Evolutionary conservation across 1,284 basidiomycete species (phyloP).

Genomic region (Lentinula novae-zelandiae): DNA sequence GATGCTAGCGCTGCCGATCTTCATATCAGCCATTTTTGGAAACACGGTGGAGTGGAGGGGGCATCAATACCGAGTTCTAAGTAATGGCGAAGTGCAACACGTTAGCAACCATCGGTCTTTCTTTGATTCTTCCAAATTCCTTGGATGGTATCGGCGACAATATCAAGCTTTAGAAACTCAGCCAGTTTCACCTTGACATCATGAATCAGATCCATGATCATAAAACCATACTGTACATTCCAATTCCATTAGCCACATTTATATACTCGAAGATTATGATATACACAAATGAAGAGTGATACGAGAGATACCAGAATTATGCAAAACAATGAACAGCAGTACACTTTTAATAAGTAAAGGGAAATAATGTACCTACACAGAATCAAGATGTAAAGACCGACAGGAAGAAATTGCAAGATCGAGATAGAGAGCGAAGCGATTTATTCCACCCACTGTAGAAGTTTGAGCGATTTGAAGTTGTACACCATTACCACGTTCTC

Average conservation of each 20-base stretch:
- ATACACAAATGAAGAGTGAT: neutral
- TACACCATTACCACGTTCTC: slow-evolving; percentile 54
- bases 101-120: slow-evolving; percentile 9
- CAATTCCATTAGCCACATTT: neutral
- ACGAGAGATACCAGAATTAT: neutral
- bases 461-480: slow-evolving; percentile 30
- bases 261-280: neutral
- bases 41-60: slow-evolving; percentile 85
- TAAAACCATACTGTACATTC: neutral
- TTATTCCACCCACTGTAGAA: slow-evolving; percentile 5
- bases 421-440: neutral
- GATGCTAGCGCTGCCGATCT: slow-evolving; percentile 81
- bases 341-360: neutral
- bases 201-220: neutral
- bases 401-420: neutral
- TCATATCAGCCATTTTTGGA: slow-evolving; percentile 75
- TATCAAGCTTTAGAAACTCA: slow-evolving; percentile 29
- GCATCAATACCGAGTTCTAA: slow-evolving; percentile 55
- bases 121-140: slow-evolving; percentile 18
- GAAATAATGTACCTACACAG: neutral
- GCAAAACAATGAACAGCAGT: neutral
- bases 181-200: slow-evolving; percentile 21
- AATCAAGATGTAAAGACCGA: slow-evolving; percentile 5
- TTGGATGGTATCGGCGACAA: slow-evolving; percentile 15
- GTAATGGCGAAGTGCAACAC: slow-evolving; percentile 58